Evolutionary conservation across 2,329 filamentous ascomycete species (phyloP), one percentile per base, ranked within the genome.

Genomic region (Exophiala bonariae): DNA sequence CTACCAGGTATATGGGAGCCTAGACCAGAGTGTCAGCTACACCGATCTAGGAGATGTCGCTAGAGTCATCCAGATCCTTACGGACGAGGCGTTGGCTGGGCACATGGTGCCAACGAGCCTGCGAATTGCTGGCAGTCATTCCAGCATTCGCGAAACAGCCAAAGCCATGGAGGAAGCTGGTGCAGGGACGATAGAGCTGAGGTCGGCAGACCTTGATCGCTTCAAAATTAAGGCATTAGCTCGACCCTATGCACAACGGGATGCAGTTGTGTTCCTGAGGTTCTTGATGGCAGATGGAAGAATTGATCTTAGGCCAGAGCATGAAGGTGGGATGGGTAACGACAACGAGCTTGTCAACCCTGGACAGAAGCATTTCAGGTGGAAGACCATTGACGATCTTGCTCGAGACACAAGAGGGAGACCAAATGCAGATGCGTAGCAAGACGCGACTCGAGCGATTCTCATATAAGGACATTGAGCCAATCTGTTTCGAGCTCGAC

Each of bases 201-300:
- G 43, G 3, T 53, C 54, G 23, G 32, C 62, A 11, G 58, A 58
- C 4, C 47, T 65, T 13, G 35, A 44, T 8, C 33, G 50, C 31
- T 68, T 61, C 49, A 64, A 63, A 48, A 42, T 45, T 14, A 45
- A 59, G 30, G 56, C 57, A 3, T 44, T 60, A 17, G 38, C 38
- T 23, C 43, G 47, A n/a, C 11, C 47, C 3, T 60, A 49, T 33
- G 32, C 34, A 28, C 39, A 44, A 26, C 35, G 50, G 26, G 55
- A 62, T 30, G 61, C 65, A 1, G 59, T 59, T 22, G 36, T 41
- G 22, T 66, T 55, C 44, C 22, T 69, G 44, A 52, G 65, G 19
- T 68, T 68, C 35, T 39, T 68, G 47, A 67, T 68, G 62, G 63
- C 59, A 0, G 63, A 66, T 28, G 58, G 59, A 1, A 62, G 60